Base-by-base conservation (phyloP, 371 early-diverging fungal species). In the Sporodiniella umbellata region DNA sequence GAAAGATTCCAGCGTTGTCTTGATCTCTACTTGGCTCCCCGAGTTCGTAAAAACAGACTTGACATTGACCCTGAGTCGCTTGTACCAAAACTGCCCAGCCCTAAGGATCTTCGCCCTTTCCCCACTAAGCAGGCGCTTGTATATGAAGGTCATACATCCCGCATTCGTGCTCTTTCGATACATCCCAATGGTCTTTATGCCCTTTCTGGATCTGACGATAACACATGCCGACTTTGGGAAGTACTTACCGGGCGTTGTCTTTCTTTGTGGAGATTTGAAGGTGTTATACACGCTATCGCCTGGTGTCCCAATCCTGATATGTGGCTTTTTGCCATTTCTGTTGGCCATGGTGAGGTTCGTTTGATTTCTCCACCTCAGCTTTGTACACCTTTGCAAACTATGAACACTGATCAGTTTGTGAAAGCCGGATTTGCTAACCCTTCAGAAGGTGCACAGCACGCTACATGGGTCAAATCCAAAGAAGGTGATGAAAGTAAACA, bases 1-100 rank as follows among this genome's bases (percentile, higher is more conserved):
- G 98, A 98, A 66, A 78, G 96, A 52, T 98, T 97, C 79, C 87
- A 92, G 56, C 81, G 99, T 49, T 95, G 95, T 68, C 79, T 98
- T 58, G 98, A 98, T 67, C 78, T 98, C 57, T 98, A 97, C 63
- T 73, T 98, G 53, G 94, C 95, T 33, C 99, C 99, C 21, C 89
- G 99, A 64, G 83, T 88, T 33, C 74, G 83, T 40, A 91, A 88
- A 71, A 92, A 94, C 65, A 86, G 88, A 60, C 73, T 91, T 53
- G 78, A 94, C 50, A 84, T 94, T 54, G 93, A 97, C 67, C 91
- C 94, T 18, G 97, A 96, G 50, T 85, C 88, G 23, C 79, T 98
- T 39, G 80, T 96, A 25, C 99, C 98, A 42, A 90, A 93, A 69
- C 79, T 98, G n/a, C 99, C 99, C 23, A 89, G 87, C 54, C 96